Percentiles rank a stretch among this genome's conserved stretches.
These are phyloP conservation scores for Daldinia concentrica DNA, from an alignment of 495 filamentous ascomycete genomes.

Conservation along the genomic window DNA sequence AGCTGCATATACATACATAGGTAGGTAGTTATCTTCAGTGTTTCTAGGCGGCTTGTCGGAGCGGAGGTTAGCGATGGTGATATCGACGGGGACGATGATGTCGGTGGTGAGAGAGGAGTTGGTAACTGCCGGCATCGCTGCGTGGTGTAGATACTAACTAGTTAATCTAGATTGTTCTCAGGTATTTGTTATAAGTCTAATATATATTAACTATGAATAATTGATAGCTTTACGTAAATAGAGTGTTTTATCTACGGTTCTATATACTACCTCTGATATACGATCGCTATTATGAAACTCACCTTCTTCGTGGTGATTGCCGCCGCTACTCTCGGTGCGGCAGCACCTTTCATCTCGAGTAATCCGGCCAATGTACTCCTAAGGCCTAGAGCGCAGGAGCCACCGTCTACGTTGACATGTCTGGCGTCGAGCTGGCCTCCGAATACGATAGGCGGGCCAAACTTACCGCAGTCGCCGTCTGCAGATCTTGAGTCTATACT, in stretches of 20 bases:
- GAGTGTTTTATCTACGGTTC: not conserved
- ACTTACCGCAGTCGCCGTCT: conserved; percentile 58
- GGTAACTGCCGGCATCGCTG: conserved; percentile 20
- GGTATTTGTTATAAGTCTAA: not conserved
- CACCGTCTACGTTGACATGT: conserved; percentile 29
- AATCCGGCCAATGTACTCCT: conserved; percentile 37
- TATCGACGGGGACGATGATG: conserved; percentile 25
- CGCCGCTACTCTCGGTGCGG: conserved; percentile 20
- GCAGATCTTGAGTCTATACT: conserved; percentile 55
- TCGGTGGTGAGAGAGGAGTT: conserved; percentile 5
- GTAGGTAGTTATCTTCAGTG: not conserved
- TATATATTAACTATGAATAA: not conserved
- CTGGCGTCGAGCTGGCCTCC: conserved; percentile 45
- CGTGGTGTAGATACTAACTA: not conserved
- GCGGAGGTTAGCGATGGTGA: conserved; percentile 20
- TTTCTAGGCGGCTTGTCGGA: not conserved
- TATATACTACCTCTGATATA: not conserved
- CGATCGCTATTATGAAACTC: conserved; percentile 15
- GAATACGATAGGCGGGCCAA: conserved; percentile 43
- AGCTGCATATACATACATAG: not conserved
- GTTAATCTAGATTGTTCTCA: not conserved
- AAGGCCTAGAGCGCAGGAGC: not conserved
- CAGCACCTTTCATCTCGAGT: conserved; percentile 24
- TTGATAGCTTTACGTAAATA: not conserved
- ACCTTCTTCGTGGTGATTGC: conserved; percentile 8